Base-by-base conservation (phyloP, 345 rosid species). In the Conringia planisiliqua region DNA sequence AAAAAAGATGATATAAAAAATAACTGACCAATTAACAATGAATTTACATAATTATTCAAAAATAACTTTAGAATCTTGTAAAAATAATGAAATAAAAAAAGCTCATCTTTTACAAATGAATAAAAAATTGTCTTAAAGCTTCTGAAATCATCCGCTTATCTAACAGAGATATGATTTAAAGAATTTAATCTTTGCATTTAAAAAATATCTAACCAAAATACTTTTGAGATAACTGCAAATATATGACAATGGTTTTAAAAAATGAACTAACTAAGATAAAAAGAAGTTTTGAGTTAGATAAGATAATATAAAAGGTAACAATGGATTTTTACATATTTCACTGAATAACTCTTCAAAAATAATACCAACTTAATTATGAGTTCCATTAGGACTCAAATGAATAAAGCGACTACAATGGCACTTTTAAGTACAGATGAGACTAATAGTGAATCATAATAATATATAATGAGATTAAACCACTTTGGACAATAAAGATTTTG, bases 401-500 rank as follows among this genome's bases (percentile, higher is more conserved):
- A 46, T 74, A 56, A 56, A 56, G 78, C 72, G 8, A 66, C 78
- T 66, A 57, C 7, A 7, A 33, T 33, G 78, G 58, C 58, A 73
- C 58, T 73, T 73, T 54, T 55, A 51, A 63, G 63, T 62, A 70
- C 77, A 73, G 70, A 73, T 64, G 64, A 58, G 47, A 70, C 57
- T 33, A 55, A 63, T 63, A 52, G 43, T 51, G 62, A 72, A 52
- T 72, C 62, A 72, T 52, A 27, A 27, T 27, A 27, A 27, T 27
- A 27, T 27, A 27, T 27, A 27, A 27, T 27, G 30, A 27, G 30
- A 27, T 27, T 27, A 27, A 27, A 27, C 30, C 4, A 27, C 30
- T 27, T 27, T 27, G 30, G 30, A 27, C 30, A 27, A 66, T 3
- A 36, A 75, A 71, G 64, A 71, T 78, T 58, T 59, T 50, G 69